Percentiles rank a stretch among this genome's conserved stretches.
Conservation (phyloP, 176 grass and related monocot genomes). For the Musa acuminata region DNA sequence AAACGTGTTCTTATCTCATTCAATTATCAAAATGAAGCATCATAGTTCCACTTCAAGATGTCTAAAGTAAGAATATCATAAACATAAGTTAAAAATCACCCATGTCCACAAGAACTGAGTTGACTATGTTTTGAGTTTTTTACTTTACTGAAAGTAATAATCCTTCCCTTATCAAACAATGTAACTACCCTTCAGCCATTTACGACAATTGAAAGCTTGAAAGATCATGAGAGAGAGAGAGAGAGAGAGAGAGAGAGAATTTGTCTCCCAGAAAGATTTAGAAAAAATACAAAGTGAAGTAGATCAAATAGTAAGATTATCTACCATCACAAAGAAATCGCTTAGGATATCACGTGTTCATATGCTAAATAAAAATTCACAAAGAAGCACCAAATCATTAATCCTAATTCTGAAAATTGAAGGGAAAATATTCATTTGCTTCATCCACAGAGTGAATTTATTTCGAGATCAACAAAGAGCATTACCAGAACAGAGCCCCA, state of each 20-base stretch:
- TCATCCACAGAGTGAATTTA: not conserved
- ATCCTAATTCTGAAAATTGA: not conserved
- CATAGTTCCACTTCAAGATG: not conserved
- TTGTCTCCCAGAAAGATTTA: not conserved
- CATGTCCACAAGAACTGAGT: too few species aligned
- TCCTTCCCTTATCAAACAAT: too few species aligned
- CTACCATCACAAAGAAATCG: not conserved
- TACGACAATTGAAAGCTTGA: too few species aligned
- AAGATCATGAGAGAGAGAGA: too few species aligned
- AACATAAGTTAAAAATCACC: not conserved
- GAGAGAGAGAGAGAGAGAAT: not conserved
- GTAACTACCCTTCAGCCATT: too few species aligned
- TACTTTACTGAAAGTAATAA: too few species aligned
- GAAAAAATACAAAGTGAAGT: not conserved
- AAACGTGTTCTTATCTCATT: not conserved
- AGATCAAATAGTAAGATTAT: not conserved
- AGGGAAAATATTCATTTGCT: not conserved
- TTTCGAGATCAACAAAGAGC: not conserved
- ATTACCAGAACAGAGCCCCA: conserved; percentile 9
- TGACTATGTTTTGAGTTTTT: too few species aligned
- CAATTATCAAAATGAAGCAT: not conserved
- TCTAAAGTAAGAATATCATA: not conserved
- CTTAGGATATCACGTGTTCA: not conserved
- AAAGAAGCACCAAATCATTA: not conserved
- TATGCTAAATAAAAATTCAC: too few species aligned